These are phyloP conservation scores for Lotmaria passim DNA, from an alignment of 208 protist species.

Conservation along the genomic window DNA sequence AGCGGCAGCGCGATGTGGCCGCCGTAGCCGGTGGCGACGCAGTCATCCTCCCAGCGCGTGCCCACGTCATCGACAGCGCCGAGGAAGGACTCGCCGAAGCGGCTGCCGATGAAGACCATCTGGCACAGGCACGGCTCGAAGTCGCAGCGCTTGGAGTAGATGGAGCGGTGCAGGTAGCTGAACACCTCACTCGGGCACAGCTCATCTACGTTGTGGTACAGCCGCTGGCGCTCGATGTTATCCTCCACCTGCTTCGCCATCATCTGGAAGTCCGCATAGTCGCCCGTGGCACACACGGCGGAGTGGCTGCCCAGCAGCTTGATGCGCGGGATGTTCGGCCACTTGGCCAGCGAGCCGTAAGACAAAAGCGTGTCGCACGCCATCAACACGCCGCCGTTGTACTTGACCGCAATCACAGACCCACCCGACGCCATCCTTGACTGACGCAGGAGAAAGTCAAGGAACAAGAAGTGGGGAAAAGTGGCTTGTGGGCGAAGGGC, in stretches of 20 bases:
- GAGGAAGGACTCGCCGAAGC: constrained; percentile 91
- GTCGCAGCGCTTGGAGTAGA: constrained; percentile 95
- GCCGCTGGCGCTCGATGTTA: constrained; percentile 74
- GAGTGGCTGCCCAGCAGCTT: constrained; percentile 88
- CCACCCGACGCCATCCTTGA: constrained; percentile 94
- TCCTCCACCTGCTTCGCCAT: constrained; percentile 81
- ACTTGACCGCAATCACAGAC: constrained; percentile 97
- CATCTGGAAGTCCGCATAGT: constrained; percentile 97
- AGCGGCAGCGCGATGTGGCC: constrained; percentile 95
- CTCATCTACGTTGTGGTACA: constrained; percentile 82
- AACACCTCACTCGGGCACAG: constrained; percentile 90
- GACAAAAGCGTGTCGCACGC: constrained; percentile 96
- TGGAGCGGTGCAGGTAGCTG: constrained; percentile 91
- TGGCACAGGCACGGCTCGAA: constrained; percentile 97
- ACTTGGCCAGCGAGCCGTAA: constrained; percentile 97
- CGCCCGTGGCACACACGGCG: constrained; percentile 93
- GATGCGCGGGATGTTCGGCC: constrained; percentile 92
- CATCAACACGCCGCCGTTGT: constrained; percentile 96
- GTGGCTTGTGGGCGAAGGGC: neutral
- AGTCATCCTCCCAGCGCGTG: constrained; percentile 93
- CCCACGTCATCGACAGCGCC: constrained; percentile 96
- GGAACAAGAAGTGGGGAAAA: neutral
- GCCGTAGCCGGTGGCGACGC: constrained; percentile 95
- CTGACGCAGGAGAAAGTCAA: neutral
- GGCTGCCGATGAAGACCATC: constrained; percentile 94